phyloP scores from a whole-genome alignment of 208 protist genomes.

The Leishmania turanica region DNA sequence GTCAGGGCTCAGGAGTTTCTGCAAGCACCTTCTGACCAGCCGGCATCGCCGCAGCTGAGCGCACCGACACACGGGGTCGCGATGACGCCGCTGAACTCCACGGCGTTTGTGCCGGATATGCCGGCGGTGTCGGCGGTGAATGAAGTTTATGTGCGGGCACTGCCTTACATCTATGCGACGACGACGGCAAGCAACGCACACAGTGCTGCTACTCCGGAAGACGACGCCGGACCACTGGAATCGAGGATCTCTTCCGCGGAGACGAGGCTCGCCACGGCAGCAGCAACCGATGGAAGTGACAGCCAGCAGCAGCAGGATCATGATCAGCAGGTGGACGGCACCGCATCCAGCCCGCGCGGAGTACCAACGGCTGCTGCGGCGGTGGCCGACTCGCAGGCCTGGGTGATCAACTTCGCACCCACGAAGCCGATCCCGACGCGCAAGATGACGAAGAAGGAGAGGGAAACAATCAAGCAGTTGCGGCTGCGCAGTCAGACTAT shows the following conservation, averaged over 20 bases:
- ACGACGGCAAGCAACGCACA: no score
- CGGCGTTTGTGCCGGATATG: background rate
- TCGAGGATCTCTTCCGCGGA: background rate
- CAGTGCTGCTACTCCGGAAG: background rate
- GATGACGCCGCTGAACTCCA: background rate
- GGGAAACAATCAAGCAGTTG: conserved; percentile 49
- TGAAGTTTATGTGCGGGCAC: background rate
- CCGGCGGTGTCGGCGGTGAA: background rate
- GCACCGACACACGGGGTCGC: background rate
- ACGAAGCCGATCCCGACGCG: conserved; percentile 42
- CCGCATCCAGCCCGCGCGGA: background rate
- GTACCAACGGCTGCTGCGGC: background rate
- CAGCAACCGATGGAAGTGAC: conserved; percentile 1
- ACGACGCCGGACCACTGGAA: background rate
- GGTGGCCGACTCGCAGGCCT: conserved; percentile 42
- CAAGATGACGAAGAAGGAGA: conserved; percentile 74
- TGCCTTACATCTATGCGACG: background rate
- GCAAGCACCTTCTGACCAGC: background rate
- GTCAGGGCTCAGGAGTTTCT: background rate
- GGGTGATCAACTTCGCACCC: conserved; percentile 70
- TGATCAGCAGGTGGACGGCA: background rate
- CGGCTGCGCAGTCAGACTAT: conserved; percentile 24
- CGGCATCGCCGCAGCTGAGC: background rate
- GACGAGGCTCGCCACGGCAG: background rate
- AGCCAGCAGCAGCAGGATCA: background rate